phyloP scores from a whole-genome alignment of 805 yeast genomes.

The Suhomyces emberorum region DNA sequence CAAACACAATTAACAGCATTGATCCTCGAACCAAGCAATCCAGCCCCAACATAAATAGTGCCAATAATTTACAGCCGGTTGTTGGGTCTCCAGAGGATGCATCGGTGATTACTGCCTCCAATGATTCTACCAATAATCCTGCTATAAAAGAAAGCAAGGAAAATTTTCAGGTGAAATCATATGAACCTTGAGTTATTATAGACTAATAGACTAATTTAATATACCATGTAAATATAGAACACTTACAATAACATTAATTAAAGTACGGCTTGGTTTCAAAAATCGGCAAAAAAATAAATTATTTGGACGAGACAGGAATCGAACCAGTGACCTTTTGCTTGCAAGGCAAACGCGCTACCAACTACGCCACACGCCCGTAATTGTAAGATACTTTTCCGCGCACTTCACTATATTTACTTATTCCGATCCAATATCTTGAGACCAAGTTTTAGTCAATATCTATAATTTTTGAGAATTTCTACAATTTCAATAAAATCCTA shows the following conservation, averaged over 20 bases:
- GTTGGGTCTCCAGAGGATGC: background rate
- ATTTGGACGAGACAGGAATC: slow-evolving; percentile 71
- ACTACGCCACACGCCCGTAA: slow-evolving; percentile 74
- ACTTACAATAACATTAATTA: too few relatives aligned
- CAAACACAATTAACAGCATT: too few relatives aligned
- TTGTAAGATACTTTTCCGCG: background rate
- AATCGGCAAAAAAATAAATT: slow-evolving; percentile 16
- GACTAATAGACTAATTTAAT: slow-evolving; percentile 1
- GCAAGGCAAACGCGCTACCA: slow-evolving; percentile 82
- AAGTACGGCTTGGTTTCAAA: background rate
- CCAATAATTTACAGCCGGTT: background rate
- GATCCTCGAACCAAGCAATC: background rate
- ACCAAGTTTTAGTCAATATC: background rate
- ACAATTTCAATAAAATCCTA: too few relatives aligned
- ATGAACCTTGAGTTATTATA: background rate
- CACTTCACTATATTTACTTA: background rate
- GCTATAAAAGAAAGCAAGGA: background rate
- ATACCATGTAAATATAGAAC: background rate
- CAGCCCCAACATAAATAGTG: background rate
- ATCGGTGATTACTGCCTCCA: background rate
- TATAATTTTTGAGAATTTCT: too few relatives aligned
- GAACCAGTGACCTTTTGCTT: slow-evolving; percentile 77
- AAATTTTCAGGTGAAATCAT: background rate
- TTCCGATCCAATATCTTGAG: background rate
- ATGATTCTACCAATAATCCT: too few relatives aligned